Percentiles rank a stretch among this genome's conserved stretches.
These are phyloP conservation scores for Fraxinus dipetala DNA, from an alignment of 305 asterid genomes.

Conservation along the genomic window DNA sequence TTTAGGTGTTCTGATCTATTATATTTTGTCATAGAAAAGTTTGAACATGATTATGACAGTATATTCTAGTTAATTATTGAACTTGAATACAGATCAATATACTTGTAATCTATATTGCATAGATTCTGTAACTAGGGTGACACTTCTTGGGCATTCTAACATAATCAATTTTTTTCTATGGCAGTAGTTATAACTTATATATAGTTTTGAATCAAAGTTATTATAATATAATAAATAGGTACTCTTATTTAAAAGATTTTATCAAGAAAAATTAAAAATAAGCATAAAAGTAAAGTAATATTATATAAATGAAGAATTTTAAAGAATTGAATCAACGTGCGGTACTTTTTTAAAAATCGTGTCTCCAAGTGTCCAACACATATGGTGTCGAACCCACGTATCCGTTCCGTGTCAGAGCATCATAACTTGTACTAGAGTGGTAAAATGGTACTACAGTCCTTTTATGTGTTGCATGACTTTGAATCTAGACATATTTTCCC, in stretches of 20 bases:
- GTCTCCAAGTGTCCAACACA: neutral
- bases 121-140: neutral
- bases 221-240: neutral
- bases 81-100: neutral
- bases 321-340: neutral
- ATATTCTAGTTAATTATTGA: neutral
- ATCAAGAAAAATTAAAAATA: no score
- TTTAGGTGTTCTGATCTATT: neutral
- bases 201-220: neutral
- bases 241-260: neutral
- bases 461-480: neutral
- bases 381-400: neutral
- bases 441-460: neutral
- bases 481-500: neutral
- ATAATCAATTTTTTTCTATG: neutral
- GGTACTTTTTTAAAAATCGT: neutral
- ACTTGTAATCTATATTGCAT: neutral
- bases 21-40: neutral
- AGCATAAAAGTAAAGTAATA: neutral
- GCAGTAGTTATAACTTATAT: neutral
- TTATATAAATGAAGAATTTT: neutral
- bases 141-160: neutral
- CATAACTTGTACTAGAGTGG: neutral
- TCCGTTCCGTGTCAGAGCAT: neutral
- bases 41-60: neutral